A percentile compares a stretch with the other conserved stretches of the same genome.
phyloP scores from a whole-genome alignment of 768 basidiomycete species.

The Trametes meyenii region DNA sequence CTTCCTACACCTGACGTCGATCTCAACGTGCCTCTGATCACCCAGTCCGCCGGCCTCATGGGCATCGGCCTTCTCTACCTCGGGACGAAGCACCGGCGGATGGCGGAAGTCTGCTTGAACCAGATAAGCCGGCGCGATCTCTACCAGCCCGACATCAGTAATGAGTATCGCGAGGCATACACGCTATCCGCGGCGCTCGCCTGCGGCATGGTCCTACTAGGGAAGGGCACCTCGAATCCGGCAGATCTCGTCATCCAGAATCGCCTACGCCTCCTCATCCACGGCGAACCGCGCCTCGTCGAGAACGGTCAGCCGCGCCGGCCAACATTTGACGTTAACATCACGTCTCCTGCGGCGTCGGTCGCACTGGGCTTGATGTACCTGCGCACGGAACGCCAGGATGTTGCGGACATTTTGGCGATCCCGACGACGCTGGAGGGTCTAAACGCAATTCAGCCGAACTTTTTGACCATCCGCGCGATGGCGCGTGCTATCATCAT shows the following conservation, averaged over 20 bases:
- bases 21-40: conserved; percentile 87
- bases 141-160: conserved; percentile 79
- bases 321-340: conserved; percentile 75
- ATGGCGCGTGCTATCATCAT: conserved; percentile 79
- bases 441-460: conserved; percentile 86
- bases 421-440: conserved; percentile 81
- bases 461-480: conserved; percentile 81
- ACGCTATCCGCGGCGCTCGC: conserved; percentile 86
- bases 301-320: conserved; percentile 40
- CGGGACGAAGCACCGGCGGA: conserved; percentile 82
- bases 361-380: conserved; percentile 94
- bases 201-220: conserved; percentile 97
- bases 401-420: conserved; percentile 83
- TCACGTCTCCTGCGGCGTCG: conserved; percentile 91
- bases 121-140: conserved; percentile 83
- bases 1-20: conserved; percentile 86
- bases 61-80: conserved; percentile 90
- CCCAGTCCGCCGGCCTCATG: conserved; percentile 85
- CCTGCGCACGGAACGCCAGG: conserved; percentile 77
- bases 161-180: conserved; percentile 91
- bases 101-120: conserved; percentile 89
- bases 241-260: conserved; percentile 74
- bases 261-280: conserved; percentile 73
- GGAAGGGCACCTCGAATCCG: conserved; percentile 75
- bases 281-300: conserved; percentile 61